Evolutionary conservation across 768 basidiomycete species (phyloP), one percentile per base, ranked within the genome.

Genomic region (Boletales sp.): DNA sequence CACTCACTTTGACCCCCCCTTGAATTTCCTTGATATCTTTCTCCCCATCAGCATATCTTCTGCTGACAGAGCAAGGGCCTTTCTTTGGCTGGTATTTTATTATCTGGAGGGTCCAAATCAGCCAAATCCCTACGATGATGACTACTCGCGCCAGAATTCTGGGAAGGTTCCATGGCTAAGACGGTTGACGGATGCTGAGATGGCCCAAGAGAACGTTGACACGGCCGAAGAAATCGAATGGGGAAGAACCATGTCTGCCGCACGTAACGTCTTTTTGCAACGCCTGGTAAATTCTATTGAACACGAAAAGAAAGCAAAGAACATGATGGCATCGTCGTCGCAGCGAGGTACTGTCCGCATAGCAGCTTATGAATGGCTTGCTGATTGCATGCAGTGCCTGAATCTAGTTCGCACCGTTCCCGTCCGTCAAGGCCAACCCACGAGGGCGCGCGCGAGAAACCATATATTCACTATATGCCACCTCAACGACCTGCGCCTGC

Each of bases 1-100:
- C 48, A 71, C 78, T 31, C 90, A 92, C 69, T 93, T 93, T 61
- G 87, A 90, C 41, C 76, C 82, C 17, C 76, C 73, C 11, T 60
- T 87, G 31, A 87, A 89, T 63, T 87, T 94, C 53, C 74, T 91
- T 39, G 91, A 94, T 69, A 74, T 94, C 36, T 94, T 94, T 67
- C 76, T 90, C 36, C 88, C 90, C 35, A 82, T 84, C 58, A 77
- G 78, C 40, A 72, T 91, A 32, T 78, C 85, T 11, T 90, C 91
- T 3, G 67, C 67, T 4, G 84, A 86, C 54, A 86, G 93, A 29
- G 90, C 87, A 6, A 74, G 73, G 48, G 87, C 83, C 4, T 90
- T 95, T 65, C 76, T 95, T 27, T 92, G 89, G 87, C 75, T 92
- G 49, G 69, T 91, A 43, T 92, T 82, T 66, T 77, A 89, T 62